Conservation (phyloP, 176 grass and related monocot genomes). For the Eragrostis nindensis region DNA sequence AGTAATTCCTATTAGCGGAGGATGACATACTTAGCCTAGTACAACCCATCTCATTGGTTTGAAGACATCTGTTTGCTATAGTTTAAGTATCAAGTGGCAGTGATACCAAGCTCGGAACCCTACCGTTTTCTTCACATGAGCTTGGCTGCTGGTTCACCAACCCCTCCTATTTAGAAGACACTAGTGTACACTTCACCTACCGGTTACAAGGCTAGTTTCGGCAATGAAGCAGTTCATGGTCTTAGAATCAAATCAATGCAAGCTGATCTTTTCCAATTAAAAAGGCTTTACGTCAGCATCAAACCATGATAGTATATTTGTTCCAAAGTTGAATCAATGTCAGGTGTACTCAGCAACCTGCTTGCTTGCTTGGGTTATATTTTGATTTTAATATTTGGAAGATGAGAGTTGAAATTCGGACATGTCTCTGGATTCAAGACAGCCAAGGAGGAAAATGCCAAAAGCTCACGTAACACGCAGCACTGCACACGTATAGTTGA, state of each 20-base stretch:
- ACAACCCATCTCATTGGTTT: background rate
- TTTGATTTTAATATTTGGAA: background rate
- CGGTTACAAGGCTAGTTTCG: slow-evolving; percentile 10
- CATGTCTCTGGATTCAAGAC: slow-evolving; percentile 44
- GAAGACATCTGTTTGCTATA: background rate
- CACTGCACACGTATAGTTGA: slow-evolving; percentile 22
- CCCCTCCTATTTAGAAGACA: background rate
- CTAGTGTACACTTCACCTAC: background rate
- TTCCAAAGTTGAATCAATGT: background rate
- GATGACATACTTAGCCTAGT: background rate
- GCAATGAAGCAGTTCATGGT: background rate
- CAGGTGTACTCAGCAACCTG: slow-evolving; percentile 11
- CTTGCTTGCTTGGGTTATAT: slow-evolving; percentile 23
- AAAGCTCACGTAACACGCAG: background rate
- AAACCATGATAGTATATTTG: background rate
- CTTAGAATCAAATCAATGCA: background rate
- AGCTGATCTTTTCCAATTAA: background rate
- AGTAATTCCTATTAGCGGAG: background rate
- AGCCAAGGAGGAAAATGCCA: background rate
- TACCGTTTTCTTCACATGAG: slow-evolving; percentile 9
- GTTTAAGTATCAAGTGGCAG: background rate
- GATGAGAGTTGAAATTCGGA: slow-evolving; percentile 27
- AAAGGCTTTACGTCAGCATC: background rate
- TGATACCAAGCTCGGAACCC: background rate
- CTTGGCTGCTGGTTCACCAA: slow-evolving; percentile 23